Evolutionary conservation across 2,329 filamentous ascomycete species (phyloP), one percentile per base, ranked within the genome.

Genomic region (Tolypocladium pustulatum): DNA sequence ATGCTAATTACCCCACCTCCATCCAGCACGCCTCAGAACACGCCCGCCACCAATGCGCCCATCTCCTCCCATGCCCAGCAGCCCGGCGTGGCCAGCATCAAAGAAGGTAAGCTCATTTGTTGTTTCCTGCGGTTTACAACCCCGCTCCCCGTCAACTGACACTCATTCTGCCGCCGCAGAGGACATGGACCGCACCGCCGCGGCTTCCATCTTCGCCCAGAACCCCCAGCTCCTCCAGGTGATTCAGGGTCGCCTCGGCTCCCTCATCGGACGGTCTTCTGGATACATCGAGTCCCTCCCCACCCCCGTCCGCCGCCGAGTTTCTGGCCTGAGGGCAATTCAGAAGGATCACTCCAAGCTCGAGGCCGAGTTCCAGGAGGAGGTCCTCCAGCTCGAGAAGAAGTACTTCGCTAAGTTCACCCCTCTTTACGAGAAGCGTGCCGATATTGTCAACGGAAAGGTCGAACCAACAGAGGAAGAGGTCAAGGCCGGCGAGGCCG

Each of bases 351-450:
- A 99, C 79, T 90, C 93, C 62, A 97, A 97, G 80, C 87, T 99
- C 68, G 95, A 99, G 81, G 90, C 91, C 57, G 88, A 97, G 77
- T 97, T 99, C 77, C 95, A 99, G 75, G 92, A 97, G 76, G 95
- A 97, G 78, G 92, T 99, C 62, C 84, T 99, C 60, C 88, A 97
- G 76, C 85, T 99, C 34, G 94, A 99, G 83, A 99, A 99, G 85
- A 97, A 97, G 80, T 99, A 96, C 78, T 97, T 97, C 69, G 90
- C 90, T 78, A 97, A 97, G 79, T 99, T 97, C 79, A 96, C 91
- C 58, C 94, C 94, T 61, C 85, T 99, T 55, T 99, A 99, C 78
- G 81, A 97, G 82, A 94, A 94, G 82, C 92, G 94, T 75, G 85
- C 92, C 62, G 83, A 87, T 68, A 97, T 99, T 67, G 82, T 99